These are phyloP conservation scores for Amanita pseudoporphyria DNA, from an alignment of 768 basidiomycete genomes.

Conservation along the genomic window DNA sequence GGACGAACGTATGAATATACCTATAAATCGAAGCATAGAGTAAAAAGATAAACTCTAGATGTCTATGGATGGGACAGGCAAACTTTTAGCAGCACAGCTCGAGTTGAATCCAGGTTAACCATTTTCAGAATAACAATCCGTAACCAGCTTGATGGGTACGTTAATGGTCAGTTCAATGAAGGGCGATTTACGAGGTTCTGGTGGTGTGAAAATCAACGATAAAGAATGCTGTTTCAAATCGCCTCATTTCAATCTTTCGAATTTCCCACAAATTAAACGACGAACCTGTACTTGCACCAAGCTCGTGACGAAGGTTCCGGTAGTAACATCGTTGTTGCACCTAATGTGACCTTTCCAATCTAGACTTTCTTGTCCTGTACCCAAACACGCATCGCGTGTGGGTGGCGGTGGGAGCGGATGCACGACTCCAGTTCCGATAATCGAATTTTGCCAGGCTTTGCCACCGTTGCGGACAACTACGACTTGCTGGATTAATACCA, in stretches of 20 bases:
- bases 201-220: constrained; percentile 36
- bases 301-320: constrained; percentile 37
- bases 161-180: constrained; percentile 30
- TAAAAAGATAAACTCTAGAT: no score
- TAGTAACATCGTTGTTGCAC: constrained; percentile 24
- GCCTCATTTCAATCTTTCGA: constrained; percentile 2
- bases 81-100: no score
- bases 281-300: constrained; percentile 34
- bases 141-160: constrained; percentile 48
- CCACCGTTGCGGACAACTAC: constrained; percentile 23
- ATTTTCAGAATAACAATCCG: constrained; percentile 36
- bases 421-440: constrained; percentile 41
- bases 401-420: constrained; percentile 32
- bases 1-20: no score
- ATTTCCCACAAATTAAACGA: background rate
- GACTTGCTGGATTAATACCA: constrained; percentile 43
- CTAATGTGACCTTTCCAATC: constrained; percentile 55
- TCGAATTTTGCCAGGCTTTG: constrained; percentile 27
- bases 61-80: no score
- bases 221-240: constrained; percentile 55
- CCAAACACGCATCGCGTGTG: constrained; percentile 9
- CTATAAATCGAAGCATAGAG: no score
- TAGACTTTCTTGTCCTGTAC: constrained; percentile 26
- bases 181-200: constrained; percentile 23
- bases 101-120: background rate